Evolutionary conservation across 768 basidiomycete species (phyloP), one percentile per base, ranked within the genome.

Genomic region (Stropharia rugosoannulata): DNA sequence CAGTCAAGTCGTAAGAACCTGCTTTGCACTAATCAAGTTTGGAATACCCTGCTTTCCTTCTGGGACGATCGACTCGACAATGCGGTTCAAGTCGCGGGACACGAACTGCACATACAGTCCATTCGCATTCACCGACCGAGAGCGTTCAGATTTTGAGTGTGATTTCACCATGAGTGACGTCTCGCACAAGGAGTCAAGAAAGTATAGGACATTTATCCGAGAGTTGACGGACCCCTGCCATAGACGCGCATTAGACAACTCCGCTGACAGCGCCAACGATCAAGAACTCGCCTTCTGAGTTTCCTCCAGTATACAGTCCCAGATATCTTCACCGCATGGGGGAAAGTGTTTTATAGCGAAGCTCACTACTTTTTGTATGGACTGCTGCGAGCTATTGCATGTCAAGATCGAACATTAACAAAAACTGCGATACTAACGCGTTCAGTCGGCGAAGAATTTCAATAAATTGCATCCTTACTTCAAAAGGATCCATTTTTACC

Each of bases 241-340:
- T 7, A 4, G 29, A 0, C 42, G 29, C 37, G n/a, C 13, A 32
- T 12, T 19, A 16, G 29, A 35, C 8, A 22, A 16, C 36, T 46
- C 44, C 39, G 13, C 8, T 4, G 36, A 44, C 36, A 41, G 27
- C 6, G 8, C 45, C 10, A 43, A 42, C 19, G 16, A 53, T 29
- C 7, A 42, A 15, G 19, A 44, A 56, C 70, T 10, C 55, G 89
- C 94, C 80, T 94, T 95, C 68, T 90, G 86, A 60, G 88, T 93
- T 73, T 95, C 92, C 66, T 96, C 93, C 22, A 94, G 72, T 38
- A 96, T 82, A 62, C 93, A 95, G 62, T 95, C 93, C 95, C 94
- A 96, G 10, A 96, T 70, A 69, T 97, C 93, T 64, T 96, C 93
- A 5, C 91, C 93, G 54, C 93, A 95, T 54, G 81, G 81, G 5